These are phyloP conservation scores for Vanderwaltozyma verrucispora DNA, from an alignment of 805 yeast species.

Conservation along the genomic window DNA sequence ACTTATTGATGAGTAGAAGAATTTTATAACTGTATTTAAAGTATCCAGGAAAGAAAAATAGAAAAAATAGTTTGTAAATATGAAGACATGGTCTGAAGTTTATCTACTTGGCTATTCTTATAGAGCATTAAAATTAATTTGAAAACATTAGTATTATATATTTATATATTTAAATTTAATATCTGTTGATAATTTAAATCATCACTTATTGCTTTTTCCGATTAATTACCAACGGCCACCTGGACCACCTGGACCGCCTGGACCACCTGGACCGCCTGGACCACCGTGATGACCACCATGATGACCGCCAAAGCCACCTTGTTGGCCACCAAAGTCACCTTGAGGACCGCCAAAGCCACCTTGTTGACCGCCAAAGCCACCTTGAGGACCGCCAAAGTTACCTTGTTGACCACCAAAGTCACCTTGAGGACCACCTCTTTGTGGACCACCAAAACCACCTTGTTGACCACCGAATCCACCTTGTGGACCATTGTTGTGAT, in stretches of 20 bases:
- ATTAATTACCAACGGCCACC: constrained; percentile 10
- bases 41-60: no score
- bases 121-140: no score
- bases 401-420: constrained; percentile 11
- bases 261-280: constrained; percentile 6
- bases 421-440: constrained; percentile 15
- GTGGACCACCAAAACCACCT: constrained; percentile 7
- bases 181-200: constrained; percentile 6
- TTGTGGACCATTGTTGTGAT: not conserved
- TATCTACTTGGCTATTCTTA: no score
- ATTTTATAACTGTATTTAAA: no score
- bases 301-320: constrained; percentile 3
- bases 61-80: no score
- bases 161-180: no score
- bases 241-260: constrained; percentile 3
- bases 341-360: constrained; percentile 13
- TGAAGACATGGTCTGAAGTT: no score
- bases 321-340: constrained; percentile 15
- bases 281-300: constrained; percentile 2
- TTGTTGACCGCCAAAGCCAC: constrained; percentile 8
- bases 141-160: no score
- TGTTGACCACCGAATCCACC: constrained; percentile 3
- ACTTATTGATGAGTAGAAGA: no score
- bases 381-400: constrained; percentile 3
- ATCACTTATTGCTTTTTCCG: constrained; percentile 4